Evolutionary conservation across 2,329 filamentous ascomycete genomes (phyloP), one percentile per base, ranked within the genome.

Genomic region (Davidsoniella australis): DNA sequence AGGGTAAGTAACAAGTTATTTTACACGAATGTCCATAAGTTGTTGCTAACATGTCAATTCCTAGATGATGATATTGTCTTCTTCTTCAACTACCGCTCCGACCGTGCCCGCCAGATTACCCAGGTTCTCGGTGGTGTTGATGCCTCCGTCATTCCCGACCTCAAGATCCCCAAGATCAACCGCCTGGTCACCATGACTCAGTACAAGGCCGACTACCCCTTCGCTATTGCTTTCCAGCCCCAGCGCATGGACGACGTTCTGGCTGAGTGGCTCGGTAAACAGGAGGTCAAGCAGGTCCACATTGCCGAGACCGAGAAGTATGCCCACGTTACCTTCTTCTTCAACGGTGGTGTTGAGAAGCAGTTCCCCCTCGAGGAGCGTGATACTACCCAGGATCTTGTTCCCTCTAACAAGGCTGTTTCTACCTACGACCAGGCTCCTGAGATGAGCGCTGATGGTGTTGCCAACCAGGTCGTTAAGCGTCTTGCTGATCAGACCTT

Each of bases 1-100:
- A 94, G 71, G 83, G 82, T 84, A 67, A 57, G 69, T 56, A 14
- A 12, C 29, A 33, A 9, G 12, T 10, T 9, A 33, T 12, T 38
- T 40, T 18, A 16, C 3, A 18, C 18, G 17, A 2, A 9, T n/a
- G 2, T 18, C 4, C 3, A 14, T n/a, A 20, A 9, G 14, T 23
- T 8, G 14, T n/a, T 38, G 20, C 44, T 9, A 46, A 39, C 54
- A 55, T 53, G 56, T 54, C 3, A 24, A 44, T 20, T 48, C 36
- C 20, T 56, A 87, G 87, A 96, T 62, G 75, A 83, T 57, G 91
- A 98, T 63, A 89, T 86, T 48, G 76, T 96, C 60, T 96, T 96
- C 77, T 96, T 96, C 78, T 98, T 98, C 84, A 98, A 98, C 79
- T 98, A 98, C 75, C 86, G 91, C 61, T 96, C 91, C 51, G 91